A percentile compares a stretch with the other conserved stretches of the same genome.
phyloP scores from a whole-genome alignment of 805 yeast genomes.

The Candida pseudoglaebosa region DNA sequence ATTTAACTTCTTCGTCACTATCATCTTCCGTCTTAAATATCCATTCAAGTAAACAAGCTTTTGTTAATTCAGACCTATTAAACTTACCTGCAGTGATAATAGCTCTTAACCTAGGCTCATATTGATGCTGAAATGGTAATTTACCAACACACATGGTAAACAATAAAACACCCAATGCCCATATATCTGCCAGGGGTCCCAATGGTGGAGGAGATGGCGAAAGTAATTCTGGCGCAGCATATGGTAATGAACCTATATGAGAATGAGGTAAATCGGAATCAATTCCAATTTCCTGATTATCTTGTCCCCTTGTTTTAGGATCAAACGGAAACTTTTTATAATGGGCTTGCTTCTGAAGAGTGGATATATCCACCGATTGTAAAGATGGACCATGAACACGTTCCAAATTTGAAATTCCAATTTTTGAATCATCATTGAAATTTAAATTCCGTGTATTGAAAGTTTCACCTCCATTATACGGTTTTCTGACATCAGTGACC shows the following conservation, averaged over 20 bases:
- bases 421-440: slow-evolving; percentile 26
- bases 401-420: slow-evolving; percentile 26
- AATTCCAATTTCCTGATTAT: slow-evolving; percentile 13
- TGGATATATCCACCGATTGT: slow-evolving; percentile 23
- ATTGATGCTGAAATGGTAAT: slow-evolving; percentile 80
- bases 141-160: slow-evolving; percentile 71
- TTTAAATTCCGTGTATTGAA: slow-evolving; percentile 17
- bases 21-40: slow-evolving; percentile 15
- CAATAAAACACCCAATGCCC: slow-evolving; percentile 85
- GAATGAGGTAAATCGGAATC: slow-evolving; percentile 52
- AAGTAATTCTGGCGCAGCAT: slow-evolving; percentile 85
- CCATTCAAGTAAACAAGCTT: slow-evolving; percentile 35
- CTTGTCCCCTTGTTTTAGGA: slow-evolving; percentile 2
- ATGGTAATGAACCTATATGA: slow-evolving; percentile 86
- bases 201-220: slow-evolving; percentile 56
- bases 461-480: slow-evolving; percentile 32
- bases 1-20: slow-evolving; percentile 7
- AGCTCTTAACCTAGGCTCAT: slow-evolving; percentile 73
- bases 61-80: slow-evolving; percentile 43
- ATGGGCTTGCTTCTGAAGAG: background rate
- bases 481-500: slow-evolving; percentile 28
- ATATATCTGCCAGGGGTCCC: slow-evolving; percentile 73
- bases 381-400: slow-evolving; percentile 31
- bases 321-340: background rate
- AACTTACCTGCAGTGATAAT: slow-evolving; percentile 67